Evolutionary conservation across 352 stramenopile genomes (phyloP), one percentile per base, ranked within the genome.

Genomic region (Phytophthora foliorum): DNA sequence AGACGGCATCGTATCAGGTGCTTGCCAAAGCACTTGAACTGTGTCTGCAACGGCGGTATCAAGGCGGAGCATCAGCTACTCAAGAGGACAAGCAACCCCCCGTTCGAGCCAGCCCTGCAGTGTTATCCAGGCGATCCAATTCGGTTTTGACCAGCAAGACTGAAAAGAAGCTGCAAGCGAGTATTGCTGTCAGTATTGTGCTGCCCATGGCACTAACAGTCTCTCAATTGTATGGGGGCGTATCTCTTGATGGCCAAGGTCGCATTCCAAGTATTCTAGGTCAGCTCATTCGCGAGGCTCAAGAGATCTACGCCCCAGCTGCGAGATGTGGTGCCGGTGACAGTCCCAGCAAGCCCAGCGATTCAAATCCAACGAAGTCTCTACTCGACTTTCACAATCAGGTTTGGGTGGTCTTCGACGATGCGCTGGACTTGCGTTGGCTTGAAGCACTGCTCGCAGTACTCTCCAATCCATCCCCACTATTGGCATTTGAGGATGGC

Each of bases 401-500:
- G 14, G 32, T 85, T 3, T 87, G 80, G 75, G 46, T 86, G 2
- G 50, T 85, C 3, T 82, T 89, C 10, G 82, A 90, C 14, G 78
- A 81, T 29, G 24, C 59, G 0, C 36, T 88, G 13, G 69, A 84
- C 17, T 9, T 66, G 0, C n/a, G 55, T 13, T 90, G 80, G 82
- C 51, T 82, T 4, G 80, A 89, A 63, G 63, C 56, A 2, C 48
- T 90, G 4, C 57, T 81, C 4, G 62, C 60, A 24, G 41, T 83
- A 3, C 57, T 88, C 11, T 45, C n/a, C 0, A 62, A 57, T n/a
- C 8, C 51, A 13, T 39, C 49, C 2, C 16, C 46, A 0, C 14
- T 80, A 8, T 13, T 86, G 1, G 48, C 53, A 9, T 86, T 89
- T 19, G 17, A 77, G 16, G 74, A 84, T 32, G 75, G 80, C 4